Conservation (phyloP, 805 yeast species). For the Yarrowia divulgata region DNA sequence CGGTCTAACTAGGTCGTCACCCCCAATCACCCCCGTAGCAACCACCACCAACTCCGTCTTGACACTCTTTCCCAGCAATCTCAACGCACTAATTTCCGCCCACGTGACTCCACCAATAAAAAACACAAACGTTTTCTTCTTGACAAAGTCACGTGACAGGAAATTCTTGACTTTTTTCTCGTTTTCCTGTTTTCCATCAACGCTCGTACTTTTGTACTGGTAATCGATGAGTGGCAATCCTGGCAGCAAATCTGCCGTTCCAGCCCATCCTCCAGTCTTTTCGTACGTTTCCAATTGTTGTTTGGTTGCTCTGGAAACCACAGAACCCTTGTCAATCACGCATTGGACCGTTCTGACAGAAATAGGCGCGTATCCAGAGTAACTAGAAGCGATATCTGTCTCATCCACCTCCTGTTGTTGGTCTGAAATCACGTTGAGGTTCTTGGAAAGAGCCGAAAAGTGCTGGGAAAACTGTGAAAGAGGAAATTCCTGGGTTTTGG, state of each 20-base stretch:
- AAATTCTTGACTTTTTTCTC: slow-evolving; percentile 23
- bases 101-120: slow-evolving; percentile 88
- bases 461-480: slow-evolving; percentile 35
- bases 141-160: slow-evolving; percentile 41
- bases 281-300: not conserved
- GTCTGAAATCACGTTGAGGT: slow-evolving; percentile 46
- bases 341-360: slow-evolving; percentile 72
- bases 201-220: slow-evolving; percentile 42
- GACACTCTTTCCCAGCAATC: slow-evolving; percentile 61
- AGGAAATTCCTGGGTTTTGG: not conserved
- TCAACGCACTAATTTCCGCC: slow-evolving; percentile 78
- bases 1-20: slow-evolving; percentile 51
- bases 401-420: slow-evolving; percentile 49
- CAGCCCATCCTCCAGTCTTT: slow-evolving; percentile 51
- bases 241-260: slow-evolving; percentile 52
- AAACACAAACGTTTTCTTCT: slow-evolving; percentile 55
- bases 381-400: slow-evolving; percentile 64
- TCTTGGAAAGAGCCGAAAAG: slow-evolving; percentile 59
- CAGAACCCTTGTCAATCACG: slow-evolving; percentile 59
- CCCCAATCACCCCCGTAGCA: slow-evolving; percentile 58
- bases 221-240: slow-evolving; percentile 33
- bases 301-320: slow-evolving; percentile 27
- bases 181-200: slow-evolving; percentile 43
- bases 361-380: slow-evolving; percentile 85
- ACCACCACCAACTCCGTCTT: slow-evolving; percentile 55